phyloP scores from a whole-genome alignment of 1,284 basidiomycete genomes.

The Apiotrichum mycotoxinovorans region DNA sequence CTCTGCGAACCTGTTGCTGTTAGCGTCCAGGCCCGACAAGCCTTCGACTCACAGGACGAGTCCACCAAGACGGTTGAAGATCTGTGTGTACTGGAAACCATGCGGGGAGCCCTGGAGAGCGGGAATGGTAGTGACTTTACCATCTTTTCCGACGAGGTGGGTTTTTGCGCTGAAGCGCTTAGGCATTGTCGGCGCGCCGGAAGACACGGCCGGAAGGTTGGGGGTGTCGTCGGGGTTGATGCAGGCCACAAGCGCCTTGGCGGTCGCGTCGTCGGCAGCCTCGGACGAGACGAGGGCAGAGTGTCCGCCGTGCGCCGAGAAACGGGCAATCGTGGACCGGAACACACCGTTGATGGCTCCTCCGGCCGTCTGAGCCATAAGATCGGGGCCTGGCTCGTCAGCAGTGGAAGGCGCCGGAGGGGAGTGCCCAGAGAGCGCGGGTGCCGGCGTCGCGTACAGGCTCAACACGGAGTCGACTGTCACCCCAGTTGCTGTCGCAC shows the following conservation, averaged over 20 bases:
- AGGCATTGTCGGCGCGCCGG: background rate
- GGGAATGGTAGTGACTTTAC: background rate
- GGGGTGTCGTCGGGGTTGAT: background rate
- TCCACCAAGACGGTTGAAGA: background rate
- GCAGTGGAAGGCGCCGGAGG: background rate
- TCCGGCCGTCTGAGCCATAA: background rate
- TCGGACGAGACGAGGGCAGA: background rate
- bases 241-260: background rate
- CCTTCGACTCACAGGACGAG: background rate
- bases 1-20: background rate
- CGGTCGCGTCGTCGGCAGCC: background rate
- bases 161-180: background rate
- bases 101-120: background rate
- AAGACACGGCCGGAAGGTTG: no score
- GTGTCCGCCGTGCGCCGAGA: background rate
- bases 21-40: no score
- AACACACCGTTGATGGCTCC: background rate
- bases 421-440: no score
- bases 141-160: background rate
- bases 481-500: background rate
- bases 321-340: background rate
- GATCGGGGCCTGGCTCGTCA: background rate
- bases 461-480: no score
- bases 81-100: background rate
- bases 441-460: no score